These are phyloP conservation scores for Triticum aestivum DNA, from an alignment of 176 grass and related monocot genomes.

Conservation along the genomic window IWGSC_CS_RefSeq_v2.1 NC_057808.1:323388569-323389068, in stretches of 20 bases:
- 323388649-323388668: not conserved
- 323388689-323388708: not conserved
- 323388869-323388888: not conserved
- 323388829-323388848: no score
- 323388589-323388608: not conserved
- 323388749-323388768: not conserved
- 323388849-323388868: not conserved
- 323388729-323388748: not conserved
- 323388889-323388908: not conserved
- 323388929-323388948: not conserved
- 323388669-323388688: no score
- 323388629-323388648: not conserved
- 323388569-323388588: not conserved
- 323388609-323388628: not conserved
- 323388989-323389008: not conserved
- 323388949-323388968: not conserved
- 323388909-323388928: not conserved
- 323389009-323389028: not conserved
- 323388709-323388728: not conserved
- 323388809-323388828: not conserved
- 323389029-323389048: not conserved
- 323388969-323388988: not conserved
- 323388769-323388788: not conserved
- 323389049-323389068: no score
- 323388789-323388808: not conserved